Evolutionary conservation across 768 basidiomycete genomes (phyloP), one percentile per base, ranked within the genome.

Genomic region (Phaffia australis): DNA sequence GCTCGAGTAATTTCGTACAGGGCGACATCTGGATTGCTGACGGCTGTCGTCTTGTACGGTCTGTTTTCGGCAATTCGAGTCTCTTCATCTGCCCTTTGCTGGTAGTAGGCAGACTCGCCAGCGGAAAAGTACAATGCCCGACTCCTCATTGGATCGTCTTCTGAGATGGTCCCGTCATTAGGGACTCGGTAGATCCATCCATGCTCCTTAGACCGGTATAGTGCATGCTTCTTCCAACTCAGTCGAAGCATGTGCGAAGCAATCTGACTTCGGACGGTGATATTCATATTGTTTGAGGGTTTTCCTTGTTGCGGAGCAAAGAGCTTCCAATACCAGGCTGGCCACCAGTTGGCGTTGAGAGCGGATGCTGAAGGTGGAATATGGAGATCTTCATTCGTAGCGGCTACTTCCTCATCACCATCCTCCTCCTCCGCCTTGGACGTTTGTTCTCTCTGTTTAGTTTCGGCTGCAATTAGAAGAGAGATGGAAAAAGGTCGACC

Each of bases 311-410:
- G 3, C 86, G 88, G 68, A 5, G 68, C 63, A 21, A 74, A 72
- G 3, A 89, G 82, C 29, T 97, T 92, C 88, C 87, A 91, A 73
- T 89, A 99, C 95, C 95, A 98, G 74, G 89, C 88, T 0, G 93
- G 94, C 91, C 93, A 97, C n/a, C 67, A 69, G 2, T 52, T 9
- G 2, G 72, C 72, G 30, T 69, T 71, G 52, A 68, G 59, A 30
- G 63, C 65, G n/a, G 68, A 61, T 25, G 48, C 19, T 23, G 63
- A 65, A 21, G 66, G 66, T 57, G 63, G 55, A 21, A 56, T 27
- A 56, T 56, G 46, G 60, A 35, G 32, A 5, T 23, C 66, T n/a
- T 25, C 51, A 9, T 60, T 46, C 30, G 15, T 15, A 29, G 29
- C 15, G n/a, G 52, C 55, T 21, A 60, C 19, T 1, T 9, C 35